These are phyloP conservation scores for Russula olivacea DNA, from an alignment of 768 basidiomycete species.

Conservation along the genomic window DNA sequence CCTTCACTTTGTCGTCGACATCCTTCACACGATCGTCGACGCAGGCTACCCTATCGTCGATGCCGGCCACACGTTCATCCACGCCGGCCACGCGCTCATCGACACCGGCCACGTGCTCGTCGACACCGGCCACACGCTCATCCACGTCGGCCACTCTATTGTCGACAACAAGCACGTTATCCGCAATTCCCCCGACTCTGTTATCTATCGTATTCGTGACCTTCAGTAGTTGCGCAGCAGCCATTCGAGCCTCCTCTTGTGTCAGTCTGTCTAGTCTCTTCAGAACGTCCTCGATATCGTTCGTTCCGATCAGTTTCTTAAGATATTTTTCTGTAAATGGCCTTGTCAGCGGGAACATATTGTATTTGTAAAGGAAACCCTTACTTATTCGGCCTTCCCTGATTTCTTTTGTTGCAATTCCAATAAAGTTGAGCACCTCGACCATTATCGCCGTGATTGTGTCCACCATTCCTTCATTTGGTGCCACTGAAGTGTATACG, in stretches of 20 bases:
- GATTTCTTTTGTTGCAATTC: neutral
- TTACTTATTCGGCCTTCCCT: neutral
- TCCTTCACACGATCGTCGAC: too few relatives aligned
- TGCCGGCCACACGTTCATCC: neutral
- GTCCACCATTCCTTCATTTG: neutral
- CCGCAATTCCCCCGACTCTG: neutral
- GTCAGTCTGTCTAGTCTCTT: slow-evolving; percentile 1
- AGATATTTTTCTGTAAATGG: neutral
- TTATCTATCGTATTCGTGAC: neutral
- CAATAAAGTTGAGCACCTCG: neutral
- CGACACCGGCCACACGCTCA: too few relatives aligned
- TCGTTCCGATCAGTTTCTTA: neutral
- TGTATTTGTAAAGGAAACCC: neutral
- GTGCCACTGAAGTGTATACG: neutral
- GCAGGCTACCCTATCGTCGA: too few relatives aligned
- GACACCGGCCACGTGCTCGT: too few relatives aligned
- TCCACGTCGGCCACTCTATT: neutral
- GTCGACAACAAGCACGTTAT: neutral
- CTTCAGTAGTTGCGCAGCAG: neutral
- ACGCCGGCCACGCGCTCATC: too few relatives aligned
- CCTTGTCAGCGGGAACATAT: neutral
- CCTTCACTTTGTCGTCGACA: neutral
- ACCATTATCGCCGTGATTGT: neutral
- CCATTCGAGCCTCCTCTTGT: neutral
- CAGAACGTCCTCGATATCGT: neutral